These are phyloP conservation scores for Bipolaris bicolor DNA, from an alignment of 2,329 filamentous ascomycete species.

Conservation along the genomic window DNA sequence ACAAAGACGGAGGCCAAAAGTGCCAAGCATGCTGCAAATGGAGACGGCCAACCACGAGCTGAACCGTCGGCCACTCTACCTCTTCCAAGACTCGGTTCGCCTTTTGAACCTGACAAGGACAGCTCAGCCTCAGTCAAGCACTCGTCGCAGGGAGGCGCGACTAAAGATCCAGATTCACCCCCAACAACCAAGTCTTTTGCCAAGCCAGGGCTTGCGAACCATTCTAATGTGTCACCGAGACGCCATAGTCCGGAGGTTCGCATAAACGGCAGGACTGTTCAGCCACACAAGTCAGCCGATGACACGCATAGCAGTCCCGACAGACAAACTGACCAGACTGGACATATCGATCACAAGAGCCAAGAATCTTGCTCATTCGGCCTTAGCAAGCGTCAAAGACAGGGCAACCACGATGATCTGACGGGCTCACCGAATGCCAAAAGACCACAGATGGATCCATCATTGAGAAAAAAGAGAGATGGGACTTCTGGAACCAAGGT, in stretches of 20 bases:
- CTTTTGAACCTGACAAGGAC: constrained; percentile 9
- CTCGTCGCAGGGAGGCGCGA: not conserved
- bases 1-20: not conserved
- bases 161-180: constrained; percentile 8
- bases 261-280: constrained; percentile 5
- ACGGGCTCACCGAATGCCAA: constrained; percentile 3
- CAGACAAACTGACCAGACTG: not conserved
- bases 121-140: not conserved
- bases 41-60: not conserved
- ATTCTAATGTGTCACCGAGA: constrained; percentile 1
- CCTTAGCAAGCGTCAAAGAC: constrained; percentile 12
- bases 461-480: not conserved
- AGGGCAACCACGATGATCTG: not conserved
- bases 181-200: not conserved
- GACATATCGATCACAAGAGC: not conserved
- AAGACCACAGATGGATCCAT: not conserved
- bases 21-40: not conserved
- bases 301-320: not conserved
- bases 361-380: not conserved
- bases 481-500: not conserved
- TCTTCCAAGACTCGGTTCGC: constrained; percentile 18
- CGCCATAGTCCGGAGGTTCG: constrained; percentile 16
- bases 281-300: not conserved
- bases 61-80: not conserved
- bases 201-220: not conserved